Evolutionary conservation across 306 rosid genomes (phyloP).

Genomic region (Casuarina equisetifolia): DNA sequence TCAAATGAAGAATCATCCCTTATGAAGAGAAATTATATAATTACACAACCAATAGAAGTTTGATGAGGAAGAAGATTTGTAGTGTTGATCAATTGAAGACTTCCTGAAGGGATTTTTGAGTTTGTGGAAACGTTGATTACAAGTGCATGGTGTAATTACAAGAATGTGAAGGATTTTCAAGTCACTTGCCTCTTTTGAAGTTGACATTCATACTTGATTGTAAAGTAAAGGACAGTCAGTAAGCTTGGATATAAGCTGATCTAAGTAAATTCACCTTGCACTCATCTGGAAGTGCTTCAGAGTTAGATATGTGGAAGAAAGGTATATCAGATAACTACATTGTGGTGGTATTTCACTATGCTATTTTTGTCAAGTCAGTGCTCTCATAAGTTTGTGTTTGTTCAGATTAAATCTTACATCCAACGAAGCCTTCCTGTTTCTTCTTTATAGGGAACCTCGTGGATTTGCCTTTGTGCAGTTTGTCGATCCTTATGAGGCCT

Average conservation of each 20-base stretch:
- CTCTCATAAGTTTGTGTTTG: conserved; percentile 27
- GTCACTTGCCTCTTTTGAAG: conserved; percentile 71
- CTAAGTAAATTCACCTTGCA: conserved; percentile 53
- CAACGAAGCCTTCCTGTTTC: conserved; percentile 30
- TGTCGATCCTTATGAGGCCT: conserved; percentile 89
- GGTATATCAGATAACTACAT: conserved; percentile 45
- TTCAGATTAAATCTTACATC: conserved; percentile 29
- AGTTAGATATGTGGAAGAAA: conserved; percentile 47
- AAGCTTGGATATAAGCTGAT: conserved; percentile 60
- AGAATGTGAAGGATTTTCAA: conserved; percentile 82
- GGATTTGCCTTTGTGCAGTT: conserved; percentile 99
- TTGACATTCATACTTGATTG: conserved; percentile 73
- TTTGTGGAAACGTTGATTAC: conserved; percentile 69
- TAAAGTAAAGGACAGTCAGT: conserved; percentile 72
- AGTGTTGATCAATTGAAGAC: conserved; percentile 63
- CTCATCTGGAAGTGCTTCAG: conserved; percentile 41
- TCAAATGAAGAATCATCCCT: conserved; percentile 56
- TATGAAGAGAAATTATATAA: conserved; percentile 65
- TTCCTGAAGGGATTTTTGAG: conserved; percentile 51
- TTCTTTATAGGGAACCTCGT: conserved; percentile 82
- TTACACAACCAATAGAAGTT: conserved; percentile 67
- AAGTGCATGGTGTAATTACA: conserved; percentile 68
- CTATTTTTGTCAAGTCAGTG: conserved; percentile 42
- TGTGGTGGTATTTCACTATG: conserved; percentile 44
- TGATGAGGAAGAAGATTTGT: conserved; percentile 71